Conservation (phyloP, 1,284 basidiomycete species). For the Retiboletus flavoniger region DNA sequence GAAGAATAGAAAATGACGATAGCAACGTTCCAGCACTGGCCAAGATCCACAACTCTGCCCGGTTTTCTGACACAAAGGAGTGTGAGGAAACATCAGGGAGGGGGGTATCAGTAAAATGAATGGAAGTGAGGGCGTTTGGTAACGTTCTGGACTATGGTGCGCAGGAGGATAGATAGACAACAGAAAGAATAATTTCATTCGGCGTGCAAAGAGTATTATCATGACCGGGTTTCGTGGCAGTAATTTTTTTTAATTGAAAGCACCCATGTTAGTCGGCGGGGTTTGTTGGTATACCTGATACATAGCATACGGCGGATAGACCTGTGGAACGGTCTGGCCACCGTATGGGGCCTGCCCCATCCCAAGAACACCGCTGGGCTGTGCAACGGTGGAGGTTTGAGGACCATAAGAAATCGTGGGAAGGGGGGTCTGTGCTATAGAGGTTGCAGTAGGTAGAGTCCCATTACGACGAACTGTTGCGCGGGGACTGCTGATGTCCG, state of each 20-base stretch:
- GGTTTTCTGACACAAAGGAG: constrained; percentile 30
- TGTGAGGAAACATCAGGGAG: constrained; percentile 20
- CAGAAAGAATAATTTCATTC: constrained; percentile 37
- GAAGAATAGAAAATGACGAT: constrained; percentile 34
- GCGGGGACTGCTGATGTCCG: constrained; percentile 56
- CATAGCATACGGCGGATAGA: constrained; percentile 75
- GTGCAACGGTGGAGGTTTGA: constrained; percentile 59
- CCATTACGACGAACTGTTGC: constrained; percentile 52
- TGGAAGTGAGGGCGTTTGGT: constrained; percentile 23
- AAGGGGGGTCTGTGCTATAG: constrained; percentile 42
- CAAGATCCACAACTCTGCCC: constrained; percentile 28
- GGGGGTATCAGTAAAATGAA: constrained; percentile 34
- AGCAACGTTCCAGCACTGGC: constrained; percentile 38
- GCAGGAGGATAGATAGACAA: constrained; percentile 35
- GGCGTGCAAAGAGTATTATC: constrained; percentile 39
- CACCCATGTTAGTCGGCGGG: constrained; percentile 67
- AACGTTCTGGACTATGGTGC: constrained; percentile 27
- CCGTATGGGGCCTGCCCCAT: constrained; percentile 66
- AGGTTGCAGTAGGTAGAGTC: constrained; percentile 27
- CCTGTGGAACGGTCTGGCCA: constrained; percentile 61
- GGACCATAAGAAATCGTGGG: constrained; percentile 53
- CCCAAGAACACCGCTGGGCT: constrained; percentile 54
- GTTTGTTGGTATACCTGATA: constrained; percentile 77
- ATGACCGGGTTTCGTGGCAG: constrained; percentile 34
- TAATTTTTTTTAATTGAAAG: constrained; percentile 60